A percentile compares a stretch with the other conserved stretches of the same genome.
phyloP scores from a whole-genome alignment of 106 monocot species.

The Dendrobium huoshanense region DNA sequence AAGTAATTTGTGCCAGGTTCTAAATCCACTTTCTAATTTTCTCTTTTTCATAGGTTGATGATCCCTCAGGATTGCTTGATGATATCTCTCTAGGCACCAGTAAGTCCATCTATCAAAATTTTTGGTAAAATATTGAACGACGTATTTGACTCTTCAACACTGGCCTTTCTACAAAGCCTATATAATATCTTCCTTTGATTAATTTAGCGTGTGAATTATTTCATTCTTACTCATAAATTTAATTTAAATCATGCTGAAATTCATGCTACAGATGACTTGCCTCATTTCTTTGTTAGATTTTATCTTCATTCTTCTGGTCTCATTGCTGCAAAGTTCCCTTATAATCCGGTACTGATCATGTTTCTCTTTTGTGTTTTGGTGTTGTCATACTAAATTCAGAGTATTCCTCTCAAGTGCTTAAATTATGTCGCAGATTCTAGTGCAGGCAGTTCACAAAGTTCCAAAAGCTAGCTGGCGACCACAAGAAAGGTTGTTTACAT shows the following conservation, averaged over 20 bases:
- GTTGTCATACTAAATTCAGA: neutral
- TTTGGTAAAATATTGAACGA: neutral
- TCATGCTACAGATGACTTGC: slow-evolving; percentile 14
- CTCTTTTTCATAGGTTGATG: neutral
- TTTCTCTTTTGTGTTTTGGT: neutral
- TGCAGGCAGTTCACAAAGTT: slow-evolving; percentile 66
- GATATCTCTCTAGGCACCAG: neutral
- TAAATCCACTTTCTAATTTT: neutral
- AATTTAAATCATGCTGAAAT: neutral
- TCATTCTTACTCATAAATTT: neutral
- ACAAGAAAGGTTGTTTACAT: slow-evolving; percentile 61
- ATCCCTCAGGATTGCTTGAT: slow-evolving; percentile 3
- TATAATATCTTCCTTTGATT: neutral
- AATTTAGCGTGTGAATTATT: neutral
- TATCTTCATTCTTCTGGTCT: slow-evolving; percentile 66
- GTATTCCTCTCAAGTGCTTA: neutral
- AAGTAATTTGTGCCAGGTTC: neutral
- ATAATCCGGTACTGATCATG: slow-evolving; percentile 45
- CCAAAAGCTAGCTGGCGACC: slow-evolving; percentile 81
- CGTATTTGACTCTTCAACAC: neutral
- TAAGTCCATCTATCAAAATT: neutral
- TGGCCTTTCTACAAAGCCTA: neutral
- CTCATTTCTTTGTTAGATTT: slow-evolving; percentile 57
- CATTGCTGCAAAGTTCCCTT: slow-evolving; percentile 88
- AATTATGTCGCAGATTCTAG: slow-evolving; percentile 41